Conservation (phyloP, 2,329 filamentous ascomycete genomes). For the Chrysoporthe austroafricana region DNA sequence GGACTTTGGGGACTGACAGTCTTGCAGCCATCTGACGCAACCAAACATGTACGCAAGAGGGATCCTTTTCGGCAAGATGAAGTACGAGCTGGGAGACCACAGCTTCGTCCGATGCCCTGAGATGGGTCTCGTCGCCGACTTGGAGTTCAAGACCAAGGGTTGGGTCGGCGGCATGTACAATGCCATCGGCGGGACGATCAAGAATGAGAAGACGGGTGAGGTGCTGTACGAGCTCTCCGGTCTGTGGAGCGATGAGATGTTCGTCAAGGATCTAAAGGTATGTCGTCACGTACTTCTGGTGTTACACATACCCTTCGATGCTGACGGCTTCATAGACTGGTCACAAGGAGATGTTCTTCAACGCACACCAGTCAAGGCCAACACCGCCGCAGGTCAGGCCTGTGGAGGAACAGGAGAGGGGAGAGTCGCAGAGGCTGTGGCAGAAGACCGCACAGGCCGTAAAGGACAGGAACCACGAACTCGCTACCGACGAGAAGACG, state of each 20-base stretch:
- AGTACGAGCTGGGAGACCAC: slow-evolving; percentile 96
- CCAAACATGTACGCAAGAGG: slow-evolving; percentile 99
- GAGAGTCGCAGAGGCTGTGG: slow-evolving; percentile 92
- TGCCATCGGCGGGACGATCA: slow-evolving; percentile 89
- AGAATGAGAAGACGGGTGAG: slow-evolving; percentile 84
- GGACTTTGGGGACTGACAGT: slow-evolving; percentile 30
- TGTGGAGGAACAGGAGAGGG: slow-evolving; percentile 82
- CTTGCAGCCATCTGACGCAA: slow-evolving; percentile 80
- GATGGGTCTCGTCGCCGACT: slow-evolving; percentile 80
- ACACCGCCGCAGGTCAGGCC: slow-evolving; percentile 75
- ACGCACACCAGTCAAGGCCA: slow-evolving; percentile 78
- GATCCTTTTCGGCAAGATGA: slow-evolving; percentile 98
- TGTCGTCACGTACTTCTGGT: slow-evolving; percentile 34
- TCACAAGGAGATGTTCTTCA: slow-evolving; percentile 87
- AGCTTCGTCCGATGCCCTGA: slow-evolving; percentile 92
- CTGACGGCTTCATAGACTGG: slow-evolving; percentile 65
- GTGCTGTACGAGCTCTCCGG: slow-evolving; percentile 89
- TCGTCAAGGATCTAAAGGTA: slow-evolving; percentile 80
- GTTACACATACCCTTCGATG: not conserved
- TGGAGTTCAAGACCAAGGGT: slow-evolving; percentile 98
- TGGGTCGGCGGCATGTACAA: slow-evolving; percentile 98
- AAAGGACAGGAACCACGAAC: slow-evolving; percentile 80
- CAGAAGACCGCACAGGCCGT: slow-evolving; percentile 79
- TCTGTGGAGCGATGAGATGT: slow-evolving; percentile 94
- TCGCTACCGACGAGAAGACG: slow-evolving; percentile 95